phyloP scores from a whole-genome alignment of 768 basidiomycete genomes.

The Rubroboletus pulcherrimus region DNA sequence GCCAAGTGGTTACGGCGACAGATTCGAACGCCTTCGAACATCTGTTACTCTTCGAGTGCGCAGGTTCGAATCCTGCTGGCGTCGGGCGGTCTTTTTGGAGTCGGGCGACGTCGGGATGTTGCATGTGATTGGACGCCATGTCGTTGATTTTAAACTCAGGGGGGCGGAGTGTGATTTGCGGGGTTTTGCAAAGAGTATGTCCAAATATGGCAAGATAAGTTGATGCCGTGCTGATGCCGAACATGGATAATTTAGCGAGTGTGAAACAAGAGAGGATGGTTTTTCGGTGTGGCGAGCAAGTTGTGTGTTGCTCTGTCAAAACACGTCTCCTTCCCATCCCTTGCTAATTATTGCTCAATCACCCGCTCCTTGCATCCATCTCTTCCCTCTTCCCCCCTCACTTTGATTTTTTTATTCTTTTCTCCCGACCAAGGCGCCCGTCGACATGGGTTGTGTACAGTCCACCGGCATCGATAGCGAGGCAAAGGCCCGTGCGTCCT shows the following conservation, averaged over 20 bases:
- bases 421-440: background rate
- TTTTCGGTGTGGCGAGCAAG: conserved; percentile 14
- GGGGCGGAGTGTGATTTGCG: conserved; percentile 2
- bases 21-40: conserved; percentile 47
- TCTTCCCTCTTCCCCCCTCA: conserved; percentile 7
- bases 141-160: too few species aligned
- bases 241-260: conserved; percentile 10
- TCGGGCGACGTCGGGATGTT: too few species aligned
- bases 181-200: conserved; percentile 15
- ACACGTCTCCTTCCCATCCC: conserved; percentile 14
- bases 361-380: conserved; percentile 21
- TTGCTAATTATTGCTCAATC: conserved; percentile 25
- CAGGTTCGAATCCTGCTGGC: conserved; percentile 68
- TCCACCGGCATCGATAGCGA: conserved; percentile 70
- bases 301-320: background rate
- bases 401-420: conserved; percentile 1
- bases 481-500: conserved; percentile 74
- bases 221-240: conserved; percentile 21
- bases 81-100: conserved; percentile 36
- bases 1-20: conserved; percentile 79
- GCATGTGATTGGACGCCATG: background rate
- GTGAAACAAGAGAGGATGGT: conserved; percentile 2
- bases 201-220: conserved; percentile 10
- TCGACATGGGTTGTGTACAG: conserved; percentile 70
- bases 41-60: conserved; percentile 68